Base-by-base conservation (phyloP, 2,329 filamentous ascomycete genomes). In the Microsporum ferrugineum region DNA sequence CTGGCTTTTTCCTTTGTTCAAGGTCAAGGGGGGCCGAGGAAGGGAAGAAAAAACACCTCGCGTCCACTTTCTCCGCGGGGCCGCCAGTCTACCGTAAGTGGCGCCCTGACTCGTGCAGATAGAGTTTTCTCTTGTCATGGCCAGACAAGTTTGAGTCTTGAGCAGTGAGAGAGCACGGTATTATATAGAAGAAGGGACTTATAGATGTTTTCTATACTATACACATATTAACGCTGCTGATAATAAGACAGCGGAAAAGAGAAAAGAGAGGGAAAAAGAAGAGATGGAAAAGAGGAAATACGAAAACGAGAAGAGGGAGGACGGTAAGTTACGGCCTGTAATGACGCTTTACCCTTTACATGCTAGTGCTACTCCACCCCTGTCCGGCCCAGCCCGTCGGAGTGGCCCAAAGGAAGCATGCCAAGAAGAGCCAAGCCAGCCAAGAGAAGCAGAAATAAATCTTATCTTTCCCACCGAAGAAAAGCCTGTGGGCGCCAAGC, bases 301-400 rank as follows among this genome's bases (percentile, higher is more conserved):
- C 17, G 23, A 27, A 47, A 27, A 47, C 43, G 43, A 47, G 43
- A 47, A 17, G 23, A 23, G 6, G 3, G 39, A 41, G 12, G 23
- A 29, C 43, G 43, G 47, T 31, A 31, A 33, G 47, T 53, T 43
- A 53, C 27, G 47, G 31, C 27, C 17, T 12, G 12, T 34, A 53
- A 34, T 12, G 10, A 7, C 47, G 47, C 47, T 29, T 53, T 53
- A n/a, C 43, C 43, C 6, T 10, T 47, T 23, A 4, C n/a, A 23
- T 14, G n/a, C 23, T 47, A 47, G 43, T 47, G 5, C 43, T 27
- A 31, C 45, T 14, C 39, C 39, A 43, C 39, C 39, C 39, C 39
- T 43, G 39, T 43, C 27, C 49, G 49, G 49, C 49, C 49, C 49
- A 55, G 49, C 49, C 49, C 49, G 49, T 31, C 49, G 49, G 49